Evolutionary conservation across 305 asterid genomes (phyloP).

Genomic region (Fraxinus angustifolia): DNA sequence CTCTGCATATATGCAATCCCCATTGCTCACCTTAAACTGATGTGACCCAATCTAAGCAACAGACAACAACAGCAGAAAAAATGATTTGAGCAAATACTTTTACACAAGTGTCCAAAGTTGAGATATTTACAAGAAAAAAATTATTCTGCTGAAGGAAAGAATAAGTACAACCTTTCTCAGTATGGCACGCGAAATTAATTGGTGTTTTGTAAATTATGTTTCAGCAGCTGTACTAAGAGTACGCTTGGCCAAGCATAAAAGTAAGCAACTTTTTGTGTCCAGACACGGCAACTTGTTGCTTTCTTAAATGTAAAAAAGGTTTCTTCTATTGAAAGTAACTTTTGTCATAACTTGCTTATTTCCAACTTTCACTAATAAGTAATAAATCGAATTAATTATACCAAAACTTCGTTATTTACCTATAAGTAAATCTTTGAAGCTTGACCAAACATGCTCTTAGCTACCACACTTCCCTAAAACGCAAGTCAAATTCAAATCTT

Average conservation of each 20-base stretch:
- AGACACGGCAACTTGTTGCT: background rate
- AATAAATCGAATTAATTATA: background rate
- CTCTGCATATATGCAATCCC: slow-evolving; percentile 73
- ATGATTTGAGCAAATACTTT: background rate
- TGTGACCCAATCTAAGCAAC: slow-evolving; percentile 77
- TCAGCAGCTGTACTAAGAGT: background rate
- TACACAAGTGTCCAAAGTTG: background rate
- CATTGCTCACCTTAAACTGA: slow-evolving; percentile 95
- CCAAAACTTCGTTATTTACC: background rate
- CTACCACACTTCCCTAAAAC: background rate
- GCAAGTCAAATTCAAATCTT: background rate
- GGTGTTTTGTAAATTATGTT: background rate
- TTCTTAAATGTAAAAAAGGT: background rate
- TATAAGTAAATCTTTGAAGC: background rate
- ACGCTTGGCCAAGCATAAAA: background rate
- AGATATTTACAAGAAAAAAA: background rate
- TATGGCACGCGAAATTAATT: background rate
- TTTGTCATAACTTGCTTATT: background rate
- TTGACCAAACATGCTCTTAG: background rate
- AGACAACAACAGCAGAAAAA: background rate
- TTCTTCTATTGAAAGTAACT: background rate
- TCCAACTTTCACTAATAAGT: background rate
- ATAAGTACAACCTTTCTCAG: background rate
- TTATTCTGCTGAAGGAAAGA: background rate
- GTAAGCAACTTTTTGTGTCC: background rate